These are phyloP conservation scores for Mucor piriformis DNA, from an alignment of 371 early-diverging fungal species.

Conservation along the genomic window DNA sequence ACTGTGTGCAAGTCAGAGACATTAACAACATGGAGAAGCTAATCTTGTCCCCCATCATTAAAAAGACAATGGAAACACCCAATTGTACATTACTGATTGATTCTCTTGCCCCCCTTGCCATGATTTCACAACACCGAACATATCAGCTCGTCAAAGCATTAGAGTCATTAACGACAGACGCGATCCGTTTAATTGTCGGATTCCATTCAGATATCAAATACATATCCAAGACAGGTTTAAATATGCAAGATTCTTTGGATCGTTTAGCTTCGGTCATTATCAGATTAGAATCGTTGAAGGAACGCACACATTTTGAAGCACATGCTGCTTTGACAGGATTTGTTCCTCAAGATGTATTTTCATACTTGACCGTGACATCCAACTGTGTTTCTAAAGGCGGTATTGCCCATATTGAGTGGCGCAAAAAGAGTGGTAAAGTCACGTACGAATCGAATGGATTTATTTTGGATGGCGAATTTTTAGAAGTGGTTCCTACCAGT, in stretches of 20 bases:
- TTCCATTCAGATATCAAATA: conserved; percentile 35
- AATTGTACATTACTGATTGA: conserved; percentile 39
- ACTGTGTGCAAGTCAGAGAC: not conserved
- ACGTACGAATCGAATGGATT: conserved; percentile 40
- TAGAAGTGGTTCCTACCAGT: conserved; percentile 25
- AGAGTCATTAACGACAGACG: conserved; percentile 45
- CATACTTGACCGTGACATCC: conserved; percentile 40
- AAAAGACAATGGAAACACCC: conserved; percentile 17
- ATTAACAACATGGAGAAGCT: conserved; percentile 28
- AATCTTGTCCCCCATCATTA: conserved; percentile 24
- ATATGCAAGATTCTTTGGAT: conserved; percentile 32
- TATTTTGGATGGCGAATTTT: not conserved
- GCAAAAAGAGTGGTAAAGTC: conserved; percentile 52
- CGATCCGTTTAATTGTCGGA: conserved; percentile 32
- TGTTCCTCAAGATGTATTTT: conserved; percentile 42
- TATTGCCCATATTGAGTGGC: conserved; percentile 46
- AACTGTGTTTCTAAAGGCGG: conserved; percentile 36
- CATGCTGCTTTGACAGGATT: conserved; percentile 46
- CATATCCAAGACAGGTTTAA: conserved; percentile 13
- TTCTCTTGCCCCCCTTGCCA: conserved; percentile 33
- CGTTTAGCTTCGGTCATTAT: conserved; percentile 40
- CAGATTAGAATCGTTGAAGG: conserved; percentile 31
- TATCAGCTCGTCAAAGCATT: conserved; percentile 45
- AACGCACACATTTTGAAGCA: conserved; percentile 33
- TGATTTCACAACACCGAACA: conserved; percentile 35